phyloP scores from a whole-genome alignment of 139 green algal genomes.

The Pycnococcus provasolii region DNA sequence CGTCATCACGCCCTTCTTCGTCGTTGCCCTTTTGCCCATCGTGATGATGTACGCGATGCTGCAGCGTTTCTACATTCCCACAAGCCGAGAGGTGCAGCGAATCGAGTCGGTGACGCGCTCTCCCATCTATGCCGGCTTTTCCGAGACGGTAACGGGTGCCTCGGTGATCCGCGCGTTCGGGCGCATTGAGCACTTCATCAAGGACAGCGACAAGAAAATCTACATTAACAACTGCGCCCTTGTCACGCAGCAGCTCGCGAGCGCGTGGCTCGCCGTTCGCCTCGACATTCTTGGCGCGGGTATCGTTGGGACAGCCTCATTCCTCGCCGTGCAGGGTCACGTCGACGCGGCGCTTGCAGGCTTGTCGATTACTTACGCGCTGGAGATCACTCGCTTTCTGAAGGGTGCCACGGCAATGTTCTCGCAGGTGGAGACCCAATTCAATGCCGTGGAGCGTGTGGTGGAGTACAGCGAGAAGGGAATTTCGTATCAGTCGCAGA shows the following conservation, averaged over 20 bases:
- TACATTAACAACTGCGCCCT: slow-evolving; percentile 32
- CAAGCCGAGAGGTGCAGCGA: slow-evolving; percentile 73
- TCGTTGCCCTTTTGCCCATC: slow-evolving; percentile 56
- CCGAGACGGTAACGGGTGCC: slow-evolving; percentile 56
- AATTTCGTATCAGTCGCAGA: no score
- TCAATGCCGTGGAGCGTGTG: slow-evolving; percentile 91
- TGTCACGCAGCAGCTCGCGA: slow-evolving; percentile 43
- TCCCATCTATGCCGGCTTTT: slow-evolving; percentile 63
- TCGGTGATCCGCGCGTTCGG: slow-evolving; percentile 50
- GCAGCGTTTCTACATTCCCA: slow-evolving; percentile 59
- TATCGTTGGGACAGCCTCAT: slow-evolving; percentile 23
- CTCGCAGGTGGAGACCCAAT: slow-evolving; percentile 65
- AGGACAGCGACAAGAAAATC: slow-evolving; percentile 16
- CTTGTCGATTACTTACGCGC: slow-evolving; percentile 24
- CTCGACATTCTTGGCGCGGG: slow-evolving; percentile 53
- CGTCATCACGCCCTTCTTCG: slow-evolving; percentile 47
- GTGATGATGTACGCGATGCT: slow-evolving; percentile 46
- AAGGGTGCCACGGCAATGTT: slow-evolving; percentile 65
- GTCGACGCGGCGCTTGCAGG: slow-evolving; percentile 19
- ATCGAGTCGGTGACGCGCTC: slow-evolving; percentile 69
- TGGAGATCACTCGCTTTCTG: slow-evolving; percentile 69
- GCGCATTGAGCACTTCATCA: slow-evolving; percentile 31
- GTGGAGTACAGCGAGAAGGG: slow-evolving; percentile 48
- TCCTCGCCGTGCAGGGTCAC: slow-evolving; percentile 25
- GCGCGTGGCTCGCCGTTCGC: slow-evolving; percentile 68